phyloP scores from a whole-genome alignment of 805 yeast genomes.

The Yarrowia alimentaria region DNA sequence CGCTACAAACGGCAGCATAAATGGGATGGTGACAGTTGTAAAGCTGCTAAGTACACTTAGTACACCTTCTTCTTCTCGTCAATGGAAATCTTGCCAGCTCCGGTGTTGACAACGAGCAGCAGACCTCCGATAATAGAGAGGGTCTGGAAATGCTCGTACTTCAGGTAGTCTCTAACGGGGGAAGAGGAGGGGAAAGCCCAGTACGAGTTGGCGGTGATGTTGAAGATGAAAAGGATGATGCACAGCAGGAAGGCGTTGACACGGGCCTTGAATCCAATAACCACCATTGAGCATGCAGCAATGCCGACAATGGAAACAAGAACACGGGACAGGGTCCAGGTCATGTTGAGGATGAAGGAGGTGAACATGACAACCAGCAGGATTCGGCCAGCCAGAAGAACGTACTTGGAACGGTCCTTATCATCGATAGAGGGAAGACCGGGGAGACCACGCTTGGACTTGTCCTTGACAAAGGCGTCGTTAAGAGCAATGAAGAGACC shows the following conservation, averaged over 20 bases:
- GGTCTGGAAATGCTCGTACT: conserved; percentile 93
- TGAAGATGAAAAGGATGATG: conserved; percentile 68
- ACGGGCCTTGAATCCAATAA: conserved; percentile 90
- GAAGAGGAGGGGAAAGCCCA: conserved; percentile 74
- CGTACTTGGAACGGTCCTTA: conserved; percentile 74
- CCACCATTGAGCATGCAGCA: conserved; percentile 68
- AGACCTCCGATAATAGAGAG: conserved; percentile 93
- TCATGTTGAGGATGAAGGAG: conserved; percentile 69
- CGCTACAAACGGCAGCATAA: too few relatives aligned
- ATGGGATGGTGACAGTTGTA: too few relatives aligned
- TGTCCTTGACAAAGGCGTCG: conserved; percentile 79
- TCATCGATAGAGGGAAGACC: conserved; percentile 70
- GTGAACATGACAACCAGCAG: conserved; percentile 79
- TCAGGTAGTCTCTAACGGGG: conserved; percentile 80
- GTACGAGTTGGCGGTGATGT: conserved; percentile 78
- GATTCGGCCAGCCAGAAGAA: conserved; percentile 82
- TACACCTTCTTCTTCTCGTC: conserved; percentile 95
- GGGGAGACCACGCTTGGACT: conserved; percentile 63
- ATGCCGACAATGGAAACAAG: conserved; percentile 69
- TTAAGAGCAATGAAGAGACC: conserved; percentile 84
- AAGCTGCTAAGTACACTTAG: conserved; percentile 44
- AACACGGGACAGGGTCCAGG: conserved; percentile 66
- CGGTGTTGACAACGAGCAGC: conserved; percentile 84
- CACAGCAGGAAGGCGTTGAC: conserved; percentile 72
- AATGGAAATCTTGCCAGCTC: conserved; percentile 90